Conservation (phyloP, 2,329 filamentous ascomycete species). For the Botrytis fabae region DNA sequence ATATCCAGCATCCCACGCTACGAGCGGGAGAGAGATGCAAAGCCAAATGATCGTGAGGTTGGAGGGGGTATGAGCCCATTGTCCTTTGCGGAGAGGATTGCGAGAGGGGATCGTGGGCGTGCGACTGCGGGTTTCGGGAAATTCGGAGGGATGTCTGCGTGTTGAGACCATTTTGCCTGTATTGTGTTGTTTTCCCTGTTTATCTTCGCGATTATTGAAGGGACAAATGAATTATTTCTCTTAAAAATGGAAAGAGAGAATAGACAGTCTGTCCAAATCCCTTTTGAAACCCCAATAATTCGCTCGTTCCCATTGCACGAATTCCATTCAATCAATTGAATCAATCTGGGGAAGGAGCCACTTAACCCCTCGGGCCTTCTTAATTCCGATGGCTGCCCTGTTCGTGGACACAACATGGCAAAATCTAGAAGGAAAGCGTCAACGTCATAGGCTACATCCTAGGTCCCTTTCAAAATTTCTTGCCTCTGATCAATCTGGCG, state of each 20-base stretch:
- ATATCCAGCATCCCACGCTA: slow-evolving; percentile 72
- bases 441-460: slow-evolving; percentile 24
- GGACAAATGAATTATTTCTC: background rate
- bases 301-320: background rate
- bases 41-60: slow-evolving; percentile 62
- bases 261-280: background rate
- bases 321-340: slow-evolving; percentile 9
- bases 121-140: slow-evolving; percentile 42
- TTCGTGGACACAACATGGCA: slow-evolving; percentile 15
- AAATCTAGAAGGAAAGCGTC: background rate
- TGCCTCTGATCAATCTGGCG: slow-evolving; percentile 12
- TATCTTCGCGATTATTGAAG: no score
- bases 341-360: slow-evolving; percentile 24
- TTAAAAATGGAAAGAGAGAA: background rate
- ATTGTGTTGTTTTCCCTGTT: background rate
- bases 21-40: slow-evolving; percentile 60
- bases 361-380: slow-evolving; percentile 20
- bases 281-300: background rate
- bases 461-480: background rate
- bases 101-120: slow-evolving; percentile 27
- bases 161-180: slow-evolving; percentile 49
- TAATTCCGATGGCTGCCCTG: slow-evolving; percentile 12
- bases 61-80: slow-evolving; percentile 61
- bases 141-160: slow-evolving; percentile 53
- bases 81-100: slow-evolving; percentile 8